phyloP scores from a whole-genome alignment of 2,329 filamentous ascomycete genomes.

The Ilyonectria sp. region DNA sequence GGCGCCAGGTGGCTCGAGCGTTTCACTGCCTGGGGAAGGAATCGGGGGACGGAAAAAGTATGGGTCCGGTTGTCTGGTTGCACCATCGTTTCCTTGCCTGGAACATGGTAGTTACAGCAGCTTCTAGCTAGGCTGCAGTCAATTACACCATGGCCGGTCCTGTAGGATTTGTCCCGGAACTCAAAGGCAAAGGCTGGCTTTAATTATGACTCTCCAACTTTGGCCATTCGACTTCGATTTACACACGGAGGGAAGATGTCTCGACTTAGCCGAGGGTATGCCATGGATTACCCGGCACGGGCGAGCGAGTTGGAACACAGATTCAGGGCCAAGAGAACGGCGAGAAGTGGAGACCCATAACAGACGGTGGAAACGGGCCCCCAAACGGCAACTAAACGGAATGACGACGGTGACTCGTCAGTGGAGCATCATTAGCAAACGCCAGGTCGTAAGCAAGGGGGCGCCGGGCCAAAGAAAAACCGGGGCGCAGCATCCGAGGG shows the following conservation, averaged over 20 bases:
- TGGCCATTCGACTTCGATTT: constrained; percentile 1
- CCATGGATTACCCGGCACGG: constrained; percentile 49
- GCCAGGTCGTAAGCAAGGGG: constrained; percentile 21
- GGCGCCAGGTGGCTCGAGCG: constrained; percentile 48
- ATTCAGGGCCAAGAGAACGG: neutral
- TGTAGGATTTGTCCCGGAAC: neutral
- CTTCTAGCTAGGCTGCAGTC: constrained; percentile 11
- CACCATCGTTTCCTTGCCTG: constrained; percentile 22
- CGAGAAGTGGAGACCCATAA: neutral
- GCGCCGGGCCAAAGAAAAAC: constrained; percentile 10
- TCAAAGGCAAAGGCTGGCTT: neutral
- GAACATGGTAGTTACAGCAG: constrained; percentile 16
- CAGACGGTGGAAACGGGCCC: neutral
- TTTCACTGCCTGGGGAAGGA: constrained; percentile 28
- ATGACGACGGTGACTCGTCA: constrained; percentile 17
- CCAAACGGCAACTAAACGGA: constrained; percentile 39
- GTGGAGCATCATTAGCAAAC: constrained; percentile 1
- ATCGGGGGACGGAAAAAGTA: constrained; percentile 29
- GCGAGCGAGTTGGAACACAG: neutral
- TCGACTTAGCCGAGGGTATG: constrained; percentile 49
- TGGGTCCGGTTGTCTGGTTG: constrained; percentile 16
- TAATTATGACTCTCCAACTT: neutral
- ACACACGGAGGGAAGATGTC: constrained; percentile 34
- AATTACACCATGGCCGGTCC: neutral
- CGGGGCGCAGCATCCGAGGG: constrained; percentile 5